Base-by-base conservation (phyloP, 306 rosid species). In the Psophocarpus tetragonolobus region DNA sequence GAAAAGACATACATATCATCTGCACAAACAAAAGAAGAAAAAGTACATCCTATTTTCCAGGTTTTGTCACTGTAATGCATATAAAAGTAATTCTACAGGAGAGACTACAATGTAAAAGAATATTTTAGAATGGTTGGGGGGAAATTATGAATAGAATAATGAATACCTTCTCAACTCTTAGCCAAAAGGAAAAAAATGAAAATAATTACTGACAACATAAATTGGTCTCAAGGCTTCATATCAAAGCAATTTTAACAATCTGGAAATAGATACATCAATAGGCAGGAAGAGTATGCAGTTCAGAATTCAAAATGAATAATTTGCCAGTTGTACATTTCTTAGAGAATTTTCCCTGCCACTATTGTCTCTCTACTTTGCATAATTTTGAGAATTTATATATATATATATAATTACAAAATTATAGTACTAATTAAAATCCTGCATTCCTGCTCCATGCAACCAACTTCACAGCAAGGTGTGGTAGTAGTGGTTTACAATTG, bases 1-100 rank as follows among this genome's bases (percentile, higher is more conserved):
- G 98, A 95, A 75, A 92, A 86, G 32, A 95, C 98, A 80, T 95
- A 95, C 98, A 95, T 95, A 84, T 91, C 97, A 89, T 92, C 98
- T 94, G 88, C 84, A 78, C 87, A 64, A 83, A 65, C 38, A 67
- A 70, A 58, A 39, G 33, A 32, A 60, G 71, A 68, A 33, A 76
- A 77, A 60, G 29, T 3, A 87, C 74, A 76, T 18, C 63, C n/a
- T 60, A 50, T 72, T 51, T 78, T 17, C 36, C 39, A 4, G 21
- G 62, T 53, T 76, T 42, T n/a, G 56, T 64, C 57, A 48, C 50
- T 12, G 74, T 58, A 76, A 41, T 57, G 73, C 62, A 5, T 21
- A 45, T 26, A 27, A 44, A 78, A 71, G 27, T 45, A 57, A 10
- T 10, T 5, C 33, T 15, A 58, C 23, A 36, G 20, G 35, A 64